Evolutionary conservation across 371 early-diverging fungal species (phyloP).

Genomic region (Saksenaea oblongispora): DNA sequence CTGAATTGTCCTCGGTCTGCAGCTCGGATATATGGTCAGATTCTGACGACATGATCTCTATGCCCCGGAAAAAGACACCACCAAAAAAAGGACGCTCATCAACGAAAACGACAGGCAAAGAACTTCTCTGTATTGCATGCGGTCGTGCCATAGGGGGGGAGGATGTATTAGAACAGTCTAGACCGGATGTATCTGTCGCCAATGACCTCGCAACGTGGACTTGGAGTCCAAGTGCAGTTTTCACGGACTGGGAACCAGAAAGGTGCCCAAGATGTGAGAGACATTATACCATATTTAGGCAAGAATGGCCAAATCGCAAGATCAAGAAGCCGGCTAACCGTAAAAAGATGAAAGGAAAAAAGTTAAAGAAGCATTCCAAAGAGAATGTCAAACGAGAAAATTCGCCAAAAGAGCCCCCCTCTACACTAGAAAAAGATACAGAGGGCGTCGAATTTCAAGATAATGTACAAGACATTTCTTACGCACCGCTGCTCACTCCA

Average conservation of each 20-base stretch:
- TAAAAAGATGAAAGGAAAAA: neutral
- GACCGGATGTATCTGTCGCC: constrained; percentile 23
- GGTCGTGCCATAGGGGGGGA: constrained; percentile 26
- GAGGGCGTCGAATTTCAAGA: neutral
- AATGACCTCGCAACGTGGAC: constrained; percentile 53
- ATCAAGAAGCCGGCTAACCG: constrained; percentile 14
- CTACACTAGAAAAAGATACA: neutral
- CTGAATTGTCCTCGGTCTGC: constrained; percentile 45
- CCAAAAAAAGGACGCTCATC: constrained; percentile 55
- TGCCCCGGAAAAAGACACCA: neutral
- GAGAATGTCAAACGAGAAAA: neutral
- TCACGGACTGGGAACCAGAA: constrained; percentile 43
- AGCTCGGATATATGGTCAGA: constrained; percentile 21
- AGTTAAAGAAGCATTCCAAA: neutral
- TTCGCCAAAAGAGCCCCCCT: neutral
- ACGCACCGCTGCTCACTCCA: neutral
- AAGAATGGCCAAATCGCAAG: constrained; percentile 48
- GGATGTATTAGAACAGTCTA: constrained; percentile 34
- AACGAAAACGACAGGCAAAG: constrained; percentile 57
- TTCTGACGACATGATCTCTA: neutral
- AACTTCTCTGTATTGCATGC: constrained; percentile 42
- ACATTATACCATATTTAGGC: constrained; percentile 37
- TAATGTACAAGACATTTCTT: neutral
- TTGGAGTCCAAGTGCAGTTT: constrained; percentile 50
- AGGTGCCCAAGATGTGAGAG: constrained; percentile 53